These are phyloP conservation scores for Funneliformis mosseae DNA, from an alignment of 192 early-diverging fungal genomes.

Conservation along the genomic window DNA sequence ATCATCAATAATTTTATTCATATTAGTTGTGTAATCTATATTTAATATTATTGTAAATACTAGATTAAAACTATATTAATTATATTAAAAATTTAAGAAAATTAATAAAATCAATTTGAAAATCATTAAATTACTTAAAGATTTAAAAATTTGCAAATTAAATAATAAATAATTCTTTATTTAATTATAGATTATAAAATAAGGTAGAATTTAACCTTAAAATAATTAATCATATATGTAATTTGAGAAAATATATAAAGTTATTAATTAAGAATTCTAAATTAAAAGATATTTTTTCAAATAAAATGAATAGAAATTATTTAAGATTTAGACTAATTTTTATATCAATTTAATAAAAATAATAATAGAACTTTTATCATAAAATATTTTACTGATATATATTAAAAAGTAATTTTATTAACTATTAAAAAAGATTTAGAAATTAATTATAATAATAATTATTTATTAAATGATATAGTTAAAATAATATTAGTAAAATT, in stretches of 20 bases:
- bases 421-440: neutral
- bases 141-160: neutral
- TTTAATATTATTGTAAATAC: slow-evolving; percentile 3
- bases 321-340: neutral
- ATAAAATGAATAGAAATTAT: neutral
- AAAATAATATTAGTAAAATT: neutral
- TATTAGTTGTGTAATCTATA: neutral
- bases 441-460: neutral
- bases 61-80: neutral
- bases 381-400: neutral
- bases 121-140: neutral
- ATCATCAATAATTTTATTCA: neutral
- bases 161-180: neutral
- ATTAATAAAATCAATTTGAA: neutral
- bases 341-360: neutral
- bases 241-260: neutral
- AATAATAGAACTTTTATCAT: neutral
- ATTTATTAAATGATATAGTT: neutral
- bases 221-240: neutral
- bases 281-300: neutral
- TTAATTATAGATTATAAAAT: neutral
- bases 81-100: slow-evolving; percentile 12
- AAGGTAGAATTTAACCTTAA: slow-evolving; percentile 4
- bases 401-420: neutral
- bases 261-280: neutral